phyloP scores from a whole-genome alignment of 208 protist genomes.

The Borovskyia barvae region DNA sequence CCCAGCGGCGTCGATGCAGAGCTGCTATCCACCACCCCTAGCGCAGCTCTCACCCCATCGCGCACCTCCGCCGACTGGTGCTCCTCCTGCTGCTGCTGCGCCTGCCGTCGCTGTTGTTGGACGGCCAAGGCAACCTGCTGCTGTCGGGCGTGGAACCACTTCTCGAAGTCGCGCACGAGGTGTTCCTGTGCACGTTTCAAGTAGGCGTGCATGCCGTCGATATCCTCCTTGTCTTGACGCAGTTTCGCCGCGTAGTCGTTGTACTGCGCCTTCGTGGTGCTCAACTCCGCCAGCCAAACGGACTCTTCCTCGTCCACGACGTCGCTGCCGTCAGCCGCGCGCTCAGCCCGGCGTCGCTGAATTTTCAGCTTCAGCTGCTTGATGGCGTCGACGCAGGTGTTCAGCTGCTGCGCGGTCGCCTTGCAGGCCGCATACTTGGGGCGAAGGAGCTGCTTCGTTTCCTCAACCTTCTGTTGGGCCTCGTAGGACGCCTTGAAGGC shows the following conservation, averaged over 20 bases:
- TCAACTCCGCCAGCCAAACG: conserved; percentile 25
- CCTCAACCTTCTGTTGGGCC: conserved; percentile 71
- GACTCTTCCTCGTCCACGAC: conserved; percentile 49
- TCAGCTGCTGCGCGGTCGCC: conserved; percentile 53
- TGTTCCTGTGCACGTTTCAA: conserved; percentile 85
- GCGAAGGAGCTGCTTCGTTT: conserved; percentile 68
- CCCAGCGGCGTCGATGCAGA: too few species aligned
- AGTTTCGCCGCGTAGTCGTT: conserved; percentile 46
- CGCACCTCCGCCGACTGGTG: conserved; percentile 1
- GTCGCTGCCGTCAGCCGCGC: conserved; percentile 67
- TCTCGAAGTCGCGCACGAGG: conserved; percentile 82
- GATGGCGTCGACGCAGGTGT: conserved; percentile 69
- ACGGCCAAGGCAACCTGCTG: conserved; percentile 58
- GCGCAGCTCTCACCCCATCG: background rate
- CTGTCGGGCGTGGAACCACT: conserved; percentile 75
- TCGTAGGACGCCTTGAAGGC: conserved; percentile 82
- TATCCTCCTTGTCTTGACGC: conserved; percentile 71
- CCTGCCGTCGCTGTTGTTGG: conserved; percentile 20
- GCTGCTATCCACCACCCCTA: too few species aligned
- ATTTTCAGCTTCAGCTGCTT: conserved; percentile 70
- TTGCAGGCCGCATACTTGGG: conserved; percentile 71
- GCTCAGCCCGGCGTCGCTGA: conserved; percentile 76
- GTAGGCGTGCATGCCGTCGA: conserved; percentile 86
- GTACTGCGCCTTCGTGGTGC: conserved; percentile 47
- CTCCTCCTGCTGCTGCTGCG: background rate